phyloP scores from a whole-genome alignment of 371 early-diverging fungal genomes.

The Apophysomyces trapeziformis region DNA sequence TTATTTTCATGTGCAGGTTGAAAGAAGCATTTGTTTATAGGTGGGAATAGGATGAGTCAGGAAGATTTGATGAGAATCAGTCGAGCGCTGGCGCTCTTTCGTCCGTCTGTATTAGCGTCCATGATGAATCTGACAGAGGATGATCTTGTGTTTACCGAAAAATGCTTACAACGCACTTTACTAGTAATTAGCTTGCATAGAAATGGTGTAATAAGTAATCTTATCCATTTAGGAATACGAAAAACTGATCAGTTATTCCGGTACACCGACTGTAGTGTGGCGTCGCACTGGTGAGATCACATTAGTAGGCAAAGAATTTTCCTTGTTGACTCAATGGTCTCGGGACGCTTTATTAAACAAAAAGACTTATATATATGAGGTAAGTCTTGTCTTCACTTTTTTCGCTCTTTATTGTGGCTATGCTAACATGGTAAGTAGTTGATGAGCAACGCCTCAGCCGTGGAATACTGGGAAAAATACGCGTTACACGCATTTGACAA shows the following conservation, averaged over 20 bases:
- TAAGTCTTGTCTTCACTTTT: slow-evolving; percentile 13
- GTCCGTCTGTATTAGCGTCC: slow-evolving; percentile 90
- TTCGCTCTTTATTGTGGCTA: not conserved
- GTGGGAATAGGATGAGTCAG: slow-evolving; percentile 74
- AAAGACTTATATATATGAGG: slow-evolving; percentile 76
- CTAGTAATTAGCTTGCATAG: slow-evolving; percentile 44
- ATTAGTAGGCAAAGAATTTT: slow-evolving; percentile 87
- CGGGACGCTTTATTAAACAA: slow-evolving; percentile 70
- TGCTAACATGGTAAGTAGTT: slow-evolving; percentile 49
- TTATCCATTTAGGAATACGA: slow-evolving; percentile 72
- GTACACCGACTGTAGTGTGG: slow-evolving; percentile 92
- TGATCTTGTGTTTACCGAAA: slow-evolving; percentile 92
- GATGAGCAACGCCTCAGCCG: slow-evolving; percentile 82
- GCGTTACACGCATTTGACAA: slow-evolving; percentile 82
- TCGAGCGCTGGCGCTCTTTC: slow-evolving; percentile 86
- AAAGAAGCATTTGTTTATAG: not conserved
- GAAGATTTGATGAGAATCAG: slow-evolving; percentile 88
- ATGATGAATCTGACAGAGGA: slow-evolving; percentile 91
- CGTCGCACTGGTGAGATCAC: slow-evolving; percentile 87
- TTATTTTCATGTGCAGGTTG: not conserved
- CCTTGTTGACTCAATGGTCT: slow-evolving; percentile 81
- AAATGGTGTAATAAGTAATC: not conserved
- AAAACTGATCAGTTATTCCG: slow-evolving; percentile 80
- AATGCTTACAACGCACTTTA: slow-evolving; percentile 88
- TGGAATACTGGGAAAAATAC: slow-evolving; percentile 88